Conservation (phyloP, 257 asterid species). For the Striga asiatica region DNA sequence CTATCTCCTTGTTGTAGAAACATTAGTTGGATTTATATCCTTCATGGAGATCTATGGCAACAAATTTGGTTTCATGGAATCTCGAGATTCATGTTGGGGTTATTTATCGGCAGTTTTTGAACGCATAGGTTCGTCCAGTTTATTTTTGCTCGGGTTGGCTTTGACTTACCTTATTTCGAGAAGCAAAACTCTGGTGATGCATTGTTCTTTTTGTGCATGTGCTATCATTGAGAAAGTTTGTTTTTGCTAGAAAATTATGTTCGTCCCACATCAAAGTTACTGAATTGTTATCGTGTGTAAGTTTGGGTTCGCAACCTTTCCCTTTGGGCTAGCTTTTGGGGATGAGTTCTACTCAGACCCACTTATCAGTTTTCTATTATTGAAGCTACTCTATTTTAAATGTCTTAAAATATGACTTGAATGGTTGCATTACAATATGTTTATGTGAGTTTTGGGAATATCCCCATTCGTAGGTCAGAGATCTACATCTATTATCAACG, state of each 20-base stretch:
- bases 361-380: too few relatives aligned
- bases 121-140: conserved; percentile 54
- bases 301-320: too few relatives aligned
- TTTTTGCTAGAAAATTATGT: too few relatives aligned
- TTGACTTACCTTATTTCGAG: conserved; percentile 2
- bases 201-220: conserved; percentile 2
- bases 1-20: conserved; percentile 48
- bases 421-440: too few relatives aligned
- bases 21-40: conserved; percentile 47
- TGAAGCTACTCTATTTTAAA: too few relatives aligned
- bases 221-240: not conserved
- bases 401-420: too few relatives aligned
- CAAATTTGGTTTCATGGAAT: conserved; percentile 38
- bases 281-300: too few relatives aligned
- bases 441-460: too few relatives aligned
- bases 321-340: too few relatives aligned
- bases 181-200: not conserved
- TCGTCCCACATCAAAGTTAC: too few relatives aligned
- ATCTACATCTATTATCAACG: not conserved
- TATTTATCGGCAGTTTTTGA: conserved; percentile 49
- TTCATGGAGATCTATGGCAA: conserved; percentile 50
- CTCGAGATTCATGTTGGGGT: conserved; percentile 60
- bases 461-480: too few relatives aligned
- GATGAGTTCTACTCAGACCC: too few relatives aligned
- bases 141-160: conserved; percentile 6